Base-by-base conservation (phyloP, 2,329 filamentous ascomycete species). In the Trichoderma sp. region DNA sequence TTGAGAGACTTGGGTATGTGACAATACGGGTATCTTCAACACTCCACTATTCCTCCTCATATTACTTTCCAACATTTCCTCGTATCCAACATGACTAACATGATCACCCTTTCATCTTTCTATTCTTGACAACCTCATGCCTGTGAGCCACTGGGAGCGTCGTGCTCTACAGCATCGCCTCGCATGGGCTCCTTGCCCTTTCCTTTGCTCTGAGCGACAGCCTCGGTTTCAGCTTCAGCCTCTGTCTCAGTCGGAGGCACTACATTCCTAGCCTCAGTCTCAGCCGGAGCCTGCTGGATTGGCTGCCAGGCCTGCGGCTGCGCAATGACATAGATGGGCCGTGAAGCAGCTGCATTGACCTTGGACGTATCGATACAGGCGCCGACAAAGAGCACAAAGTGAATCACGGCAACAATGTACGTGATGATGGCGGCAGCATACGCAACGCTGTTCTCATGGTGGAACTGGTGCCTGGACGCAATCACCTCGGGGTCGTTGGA, bases 361-460 rank as follows among this genome's bases (percentile, higher is more conserved):
- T 72, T 75, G 59, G 74, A 70, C 2, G 79, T 81, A 66, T 82
- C 81, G 69, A 81, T 73, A 63, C 81, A 83, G n/a, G 79, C 80
- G 14, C 76, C 72, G 24, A 82, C 72, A 70, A 83, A 83, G 49
- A 83, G 74, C 63, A 75, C 69, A 37, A 83, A 80, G 69, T 82
- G 77, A 39, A 78, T 58, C 30, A 76, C 59, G 2, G 52, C 63
- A 26, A 66, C 5, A 2, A 66, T 10, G 10, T 49, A 66, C 11
- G 54, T 59, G 13, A 66, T 24, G 1, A 59, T 30, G 0, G 63
- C 52, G 51, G 72, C 75, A 10, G 78, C 59, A 26, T 77, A 59
- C 18, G 70, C 72, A 1, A 73, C 69, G 28, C 77, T 73, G 54
- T 21, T 37, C 39, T 66, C 52, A 3, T 55, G 60, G 7, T 18